Evolutionary conservation across 106 monocot species (phyloP).

Genomic region (Dendrobium officinale): DNA sequence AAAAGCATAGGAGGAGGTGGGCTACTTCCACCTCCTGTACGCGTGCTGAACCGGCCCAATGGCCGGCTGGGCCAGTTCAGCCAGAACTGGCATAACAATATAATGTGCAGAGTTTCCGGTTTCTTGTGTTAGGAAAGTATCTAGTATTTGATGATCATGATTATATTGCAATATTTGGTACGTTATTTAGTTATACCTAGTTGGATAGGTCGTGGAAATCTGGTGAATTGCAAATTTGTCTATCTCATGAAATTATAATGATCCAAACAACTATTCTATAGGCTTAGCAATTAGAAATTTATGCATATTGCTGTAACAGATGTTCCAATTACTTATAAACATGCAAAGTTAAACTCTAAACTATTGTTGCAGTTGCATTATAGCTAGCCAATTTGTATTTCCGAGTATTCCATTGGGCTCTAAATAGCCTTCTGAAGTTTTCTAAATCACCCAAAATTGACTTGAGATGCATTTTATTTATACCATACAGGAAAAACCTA

Average conservation of each 20-base stretch:
- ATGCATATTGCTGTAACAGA: background rate
- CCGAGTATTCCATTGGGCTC: background rate
- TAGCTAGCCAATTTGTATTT: background rate
- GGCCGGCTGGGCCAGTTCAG: too few species aligned
- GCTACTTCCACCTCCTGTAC: too few species aligned
- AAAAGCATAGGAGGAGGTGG: too few species aligned
- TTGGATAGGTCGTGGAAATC: background rate
- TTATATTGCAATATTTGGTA: background rate
- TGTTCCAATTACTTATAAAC: background rate
- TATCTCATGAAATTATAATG: background rate
- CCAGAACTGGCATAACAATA: background rate
- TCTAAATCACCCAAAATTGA: background rate
- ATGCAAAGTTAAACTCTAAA: background rate
- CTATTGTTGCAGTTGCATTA: background rate
- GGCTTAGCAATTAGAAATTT: background rate
- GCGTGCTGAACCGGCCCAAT: too few species aligned
- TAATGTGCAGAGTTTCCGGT: background rate
- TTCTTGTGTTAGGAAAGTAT: background rate
- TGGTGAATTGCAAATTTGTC: background rate
- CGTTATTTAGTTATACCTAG: background rate
- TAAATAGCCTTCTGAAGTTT: background rate
- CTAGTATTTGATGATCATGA: background rate
- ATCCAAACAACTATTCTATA: background rate
- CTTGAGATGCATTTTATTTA: background rate
- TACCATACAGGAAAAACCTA: conserved; percentile 53